A percentile compares a stretch with the other conserved stretches of the same genome.
phyloP scores from a whole-genome alignment of 1,284 basidiomycete species.

The Boletus albobrunnescens region DNA sequence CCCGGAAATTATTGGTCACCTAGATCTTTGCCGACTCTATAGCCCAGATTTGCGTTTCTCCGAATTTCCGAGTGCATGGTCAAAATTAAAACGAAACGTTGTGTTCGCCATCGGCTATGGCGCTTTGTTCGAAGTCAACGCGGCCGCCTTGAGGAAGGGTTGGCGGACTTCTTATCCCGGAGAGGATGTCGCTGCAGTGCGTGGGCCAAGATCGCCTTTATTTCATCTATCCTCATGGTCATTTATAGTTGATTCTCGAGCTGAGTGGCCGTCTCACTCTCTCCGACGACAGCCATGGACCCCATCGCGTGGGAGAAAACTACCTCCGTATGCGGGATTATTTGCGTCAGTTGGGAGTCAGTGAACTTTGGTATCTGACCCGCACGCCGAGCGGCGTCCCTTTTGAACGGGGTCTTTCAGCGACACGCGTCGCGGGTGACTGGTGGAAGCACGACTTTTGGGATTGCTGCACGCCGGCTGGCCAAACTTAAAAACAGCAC shows the following conservation, averaged over 20 bases:
- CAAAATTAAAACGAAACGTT: constrained; percentile 75
- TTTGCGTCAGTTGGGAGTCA: constrained; percentile 56
- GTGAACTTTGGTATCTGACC: constrained; percentile 69
- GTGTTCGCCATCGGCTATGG: constrained; percentile 75
- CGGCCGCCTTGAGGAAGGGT: constrained; percentile 88
- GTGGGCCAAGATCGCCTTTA: constrained; percentile 27
- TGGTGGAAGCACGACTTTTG: constrained; percentile 64
- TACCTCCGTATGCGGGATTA: constrained; percentile 71
- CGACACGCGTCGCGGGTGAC: constrained; percentile 43
- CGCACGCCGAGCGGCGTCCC: constrained; percentile 32
- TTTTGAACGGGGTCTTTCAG: constrained; percentile 39
- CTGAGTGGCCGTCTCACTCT: constrained; percentile 75
- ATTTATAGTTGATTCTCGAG: constrained; percentile 61
- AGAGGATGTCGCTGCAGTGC: constrained; percentile 69
- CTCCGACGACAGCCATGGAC: constrained; percentile 95
- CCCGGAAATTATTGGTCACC: constrained; percentile 91
- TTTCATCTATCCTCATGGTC: constrained; percentile 22
- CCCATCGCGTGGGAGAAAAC: constrained; percentile 84
- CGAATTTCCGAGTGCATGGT: constrained; percentile 57
- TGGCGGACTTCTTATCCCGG: constrained; percentile 88
- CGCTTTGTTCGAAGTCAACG: constrained; percentile 90
- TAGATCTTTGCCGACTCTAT: constrained; percentile 88
- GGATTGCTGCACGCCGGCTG: constrained; percentile 25
- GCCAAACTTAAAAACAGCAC: constrained; percentile 14
- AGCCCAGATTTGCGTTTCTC: constrained; percentile 54